These are phyloP conservation scores for Tetrapisispora fleetii DNA, from an alignment of 805 yeast species.

Conservation along the genomic window DNA sequence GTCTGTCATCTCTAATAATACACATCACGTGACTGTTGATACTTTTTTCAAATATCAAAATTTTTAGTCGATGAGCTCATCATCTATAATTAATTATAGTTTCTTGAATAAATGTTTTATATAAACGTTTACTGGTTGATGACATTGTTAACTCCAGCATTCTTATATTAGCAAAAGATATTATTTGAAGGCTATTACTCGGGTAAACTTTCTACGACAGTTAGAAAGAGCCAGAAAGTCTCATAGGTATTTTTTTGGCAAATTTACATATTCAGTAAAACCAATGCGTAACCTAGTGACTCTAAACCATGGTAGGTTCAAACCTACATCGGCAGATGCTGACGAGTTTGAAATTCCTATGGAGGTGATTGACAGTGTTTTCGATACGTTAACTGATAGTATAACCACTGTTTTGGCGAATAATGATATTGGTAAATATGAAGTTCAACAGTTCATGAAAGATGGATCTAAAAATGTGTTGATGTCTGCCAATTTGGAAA, in stretches of 20 bases:
- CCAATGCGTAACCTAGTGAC: constrained; percentile 29
- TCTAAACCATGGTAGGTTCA: constrained; percentile 25
- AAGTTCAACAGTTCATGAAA: constrained; percentile 68
- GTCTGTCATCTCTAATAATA: no score
- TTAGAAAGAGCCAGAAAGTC: neutral
- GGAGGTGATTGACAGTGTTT: constrained; percentile 30
- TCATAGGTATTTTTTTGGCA: neutral
- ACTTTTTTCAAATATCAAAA: neutral
- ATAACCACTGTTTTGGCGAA: constrained; percentile 56
- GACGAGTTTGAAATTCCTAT: constrained; percentile 8
- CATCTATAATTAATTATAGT: neutral
- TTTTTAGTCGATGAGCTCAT: constrained; percentile 1
- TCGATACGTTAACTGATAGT: constrained; percentile 68
- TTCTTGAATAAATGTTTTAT: no score
- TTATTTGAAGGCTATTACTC: no score
- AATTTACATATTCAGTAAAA: neutral
- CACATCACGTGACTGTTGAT: neutral
- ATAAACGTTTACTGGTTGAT: no score
- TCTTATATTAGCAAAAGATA: no score
- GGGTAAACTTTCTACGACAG: no score
- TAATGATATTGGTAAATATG: constrained; percentile 45
- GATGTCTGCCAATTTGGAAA: constrained; percentile 48
- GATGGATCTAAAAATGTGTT: constrained; percentile 48
- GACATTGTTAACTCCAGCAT: no score
- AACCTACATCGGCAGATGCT: constrained; percentile 13